phyloP scores from a whole-genome alignment of 1,139 yeast species.

The Candida sojae region DNA sequence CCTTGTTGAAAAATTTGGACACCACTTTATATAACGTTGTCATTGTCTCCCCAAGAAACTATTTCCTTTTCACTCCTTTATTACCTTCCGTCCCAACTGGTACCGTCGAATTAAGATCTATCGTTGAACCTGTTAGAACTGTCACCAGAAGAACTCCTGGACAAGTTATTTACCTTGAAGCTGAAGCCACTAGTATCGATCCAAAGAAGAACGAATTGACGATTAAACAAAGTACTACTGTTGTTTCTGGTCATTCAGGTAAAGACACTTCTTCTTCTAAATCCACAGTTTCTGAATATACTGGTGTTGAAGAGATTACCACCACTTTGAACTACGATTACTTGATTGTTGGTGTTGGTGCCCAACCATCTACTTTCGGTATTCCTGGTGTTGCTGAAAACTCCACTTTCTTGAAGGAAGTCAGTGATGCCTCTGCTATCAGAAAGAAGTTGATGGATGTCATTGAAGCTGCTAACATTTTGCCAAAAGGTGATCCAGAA shows the following conservation, averaged over 20 bases:
- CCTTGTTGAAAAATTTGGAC: slow-evolving; percentile 81
- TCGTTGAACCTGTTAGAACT: slow-evolving; percentile 81
- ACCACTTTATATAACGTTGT: slow-evolving; percentile 85
- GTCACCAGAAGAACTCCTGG: slow-evolving; percentile 70
- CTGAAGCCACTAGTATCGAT: slow-evolving; percentile 85
- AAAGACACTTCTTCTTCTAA: slow-evolving; percentile 55
- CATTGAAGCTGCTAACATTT: slow-evolving; percentile 79
- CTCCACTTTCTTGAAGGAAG: slow-evolving; percentile 84
- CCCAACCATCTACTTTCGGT: slow-evolving; percentile 89
- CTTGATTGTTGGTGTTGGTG: slow-evolving; percentile 88
- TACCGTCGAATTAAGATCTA: slow-evolving; percentile 86
- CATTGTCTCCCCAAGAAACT: slow-evolving; percentile 90
- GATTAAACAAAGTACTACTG: slow-evolving; percentile 57
- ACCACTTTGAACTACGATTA: slow-evolving; percentile 68
- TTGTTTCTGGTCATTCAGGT: slow-evolving; percentile 54
- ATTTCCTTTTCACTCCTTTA: slow-evolving; percentile 90
- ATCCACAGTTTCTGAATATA: slow-evolving; percentile 43
- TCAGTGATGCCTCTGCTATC: slow-evolving; percentile 77
- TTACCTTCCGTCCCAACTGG: slow-evolving; percentile 95
- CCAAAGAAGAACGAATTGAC: slow-evolving; percentile 50
- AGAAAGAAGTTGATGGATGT: slow-evolving; percentile 77
- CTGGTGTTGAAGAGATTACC: slow-evolving; percentile 45
- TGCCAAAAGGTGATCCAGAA: slow-evolving; percentile 73
- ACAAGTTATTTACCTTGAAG: slow-evolving; percentile 85
- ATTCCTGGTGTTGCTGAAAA: slow-evolving; percentile 91